Evolutionary conservation across 257 asterid species (phyloP).

Genomic region (Lycium barbarum): DNA sequence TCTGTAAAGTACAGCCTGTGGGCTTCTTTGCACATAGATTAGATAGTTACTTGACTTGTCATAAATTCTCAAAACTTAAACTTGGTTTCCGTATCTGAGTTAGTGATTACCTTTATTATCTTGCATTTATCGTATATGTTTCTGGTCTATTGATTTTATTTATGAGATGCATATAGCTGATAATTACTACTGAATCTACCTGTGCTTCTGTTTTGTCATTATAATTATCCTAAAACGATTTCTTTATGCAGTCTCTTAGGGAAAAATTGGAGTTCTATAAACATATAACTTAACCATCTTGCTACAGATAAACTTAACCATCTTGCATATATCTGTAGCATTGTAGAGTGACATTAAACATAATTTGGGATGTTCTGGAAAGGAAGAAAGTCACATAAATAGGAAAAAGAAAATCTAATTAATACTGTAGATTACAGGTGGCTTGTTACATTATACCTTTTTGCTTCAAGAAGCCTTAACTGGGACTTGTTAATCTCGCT

Average conservation of each 20-base stretch:
- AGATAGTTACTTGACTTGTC: slow-evolving; percentile 40
- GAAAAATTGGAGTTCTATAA: not conserved
- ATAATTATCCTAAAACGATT: not conserved
- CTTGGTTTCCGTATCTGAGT: slow-evolving; percentile 27
- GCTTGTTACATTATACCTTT: not conserved
- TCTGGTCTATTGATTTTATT: slow-evolving; percentile 4
- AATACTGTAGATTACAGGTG: not conserved
- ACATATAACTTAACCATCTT: not conserved
- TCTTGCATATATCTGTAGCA: not conserved
- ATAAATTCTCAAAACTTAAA: slow-evolving; percentile 31
- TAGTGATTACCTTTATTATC: not conserved
- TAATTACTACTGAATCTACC: not conserved
- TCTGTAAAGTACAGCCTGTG: slow-evolving; percentile 52
- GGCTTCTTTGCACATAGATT: slow-evolving; percentile 56
- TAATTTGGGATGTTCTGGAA: not conserved
- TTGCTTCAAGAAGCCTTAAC: not conserved
- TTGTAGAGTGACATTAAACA: not conserved
- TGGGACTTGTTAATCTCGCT: too few species aligned
- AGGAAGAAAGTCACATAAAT: not conserved
- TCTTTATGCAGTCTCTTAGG: not conserved
- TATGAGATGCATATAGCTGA: not conserved
- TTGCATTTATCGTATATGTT: not conserved
- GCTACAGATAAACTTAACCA: too few species aligned
- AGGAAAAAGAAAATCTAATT: not conserved
- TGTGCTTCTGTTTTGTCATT: not conserved